Conservation (phyloP, 179 eudicot genomes). For the Heliamphora pulchella region DNA sequence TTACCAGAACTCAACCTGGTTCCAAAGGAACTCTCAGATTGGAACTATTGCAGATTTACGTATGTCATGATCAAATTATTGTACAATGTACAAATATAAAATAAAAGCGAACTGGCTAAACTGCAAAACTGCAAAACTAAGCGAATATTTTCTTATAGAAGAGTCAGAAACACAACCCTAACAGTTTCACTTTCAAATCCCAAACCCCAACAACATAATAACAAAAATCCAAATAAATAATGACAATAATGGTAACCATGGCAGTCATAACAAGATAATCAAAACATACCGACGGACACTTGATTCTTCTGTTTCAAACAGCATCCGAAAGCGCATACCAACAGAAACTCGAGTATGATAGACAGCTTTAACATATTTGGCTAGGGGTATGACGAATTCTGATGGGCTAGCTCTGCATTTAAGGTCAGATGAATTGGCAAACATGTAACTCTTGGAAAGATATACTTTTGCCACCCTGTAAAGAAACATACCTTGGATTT, state of each 20-base stretch:
- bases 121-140: background rate
- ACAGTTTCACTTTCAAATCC: background rate
- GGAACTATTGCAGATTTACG: background rate
- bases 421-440: background rate
- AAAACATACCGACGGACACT: slow-evolving; percentile 56
- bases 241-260: background rate
- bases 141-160: background rate
- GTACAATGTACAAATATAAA: too few species aligned
- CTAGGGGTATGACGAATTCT: slow-evolving; percentile 60
- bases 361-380: slow-evolving; percentile 60
- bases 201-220: background rate
- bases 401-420: slow-evolving; percentile 61
- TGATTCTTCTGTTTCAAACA: slow-evolving; percentile 69
- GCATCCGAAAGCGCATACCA: slow-evolving; percentile 74
- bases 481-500: slow-evolving; percentile 48
- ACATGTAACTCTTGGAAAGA: background rate
- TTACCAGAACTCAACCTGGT: background rate
- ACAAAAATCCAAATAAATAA: background rate
- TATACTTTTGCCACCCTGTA: background rate
- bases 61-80: background rate
- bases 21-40: background rate
- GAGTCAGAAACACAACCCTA: background rate
- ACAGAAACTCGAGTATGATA: slow-evolving; percentile 67
- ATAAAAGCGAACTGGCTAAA: background rate
- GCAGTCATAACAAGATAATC: background rate